Base-by-base conservation (phyloP, 106 monocot species). In the Chionographis japonica region DNA sequence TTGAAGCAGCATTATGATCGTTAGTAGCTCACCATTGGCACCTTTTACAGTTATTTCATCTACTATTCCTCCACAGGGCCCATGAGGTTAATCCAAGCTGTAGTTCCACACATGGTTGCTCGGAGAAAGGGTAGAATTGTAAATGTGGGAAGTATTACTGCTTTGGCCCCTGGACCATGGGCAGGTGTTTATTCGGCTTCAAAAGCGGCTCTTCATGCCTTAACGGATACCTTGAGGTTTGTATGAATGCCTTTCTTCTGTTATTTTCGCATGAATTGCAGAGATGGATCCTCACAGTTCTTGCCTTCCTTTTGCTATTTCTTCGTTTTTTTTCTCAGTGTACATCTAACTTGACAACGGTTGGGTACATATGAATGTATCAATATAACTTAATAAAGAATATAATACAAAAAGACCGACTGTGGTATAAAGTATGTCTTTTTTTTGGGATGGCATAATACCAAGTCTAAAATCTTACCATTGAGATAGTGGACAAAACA, bases 101-200 rank as follows among this genome's bases (percentile, higher is more conserved):
- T 89, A 20, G 79, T 87, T 50, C 97, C 92, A 4, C 87, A 90
- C 68, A 98, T 98, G 97, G 70, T 80, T 10, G 56, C 42, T 7
- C 79, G 83, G 70, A 85, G 72, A 77, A 82, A 79, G 55, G 92
- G 97, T 11, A 90, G 81, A 76, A 93, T 98, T 40, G 85, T 98
- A 37, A 98, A 98, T 77, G 80, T 98, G 39, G 95, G 95, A 61
- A 95, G 95, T 79, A 65, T 92, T 50, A 2, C 85, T 68, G 92
- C 82, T 41, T 76, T 98, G 70, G 92, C 89, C 11, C 75, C 92
- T 81, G 92, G 92, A 73, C 97, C 97, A 43, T 95, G 95, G 95
- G 88, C 91, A 9, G 95, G 95, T 72, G 81, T 55, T 56, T 98
- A 92, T 74, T 69, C 90, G 52, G 80, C 97, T 58, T 85, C 97